These are phyloP conservation scores for Aspergillus sergii DNA, from an alignment of 2,329 filamentous ascomycete genomes.

Conservation along the genomic window DNA sequence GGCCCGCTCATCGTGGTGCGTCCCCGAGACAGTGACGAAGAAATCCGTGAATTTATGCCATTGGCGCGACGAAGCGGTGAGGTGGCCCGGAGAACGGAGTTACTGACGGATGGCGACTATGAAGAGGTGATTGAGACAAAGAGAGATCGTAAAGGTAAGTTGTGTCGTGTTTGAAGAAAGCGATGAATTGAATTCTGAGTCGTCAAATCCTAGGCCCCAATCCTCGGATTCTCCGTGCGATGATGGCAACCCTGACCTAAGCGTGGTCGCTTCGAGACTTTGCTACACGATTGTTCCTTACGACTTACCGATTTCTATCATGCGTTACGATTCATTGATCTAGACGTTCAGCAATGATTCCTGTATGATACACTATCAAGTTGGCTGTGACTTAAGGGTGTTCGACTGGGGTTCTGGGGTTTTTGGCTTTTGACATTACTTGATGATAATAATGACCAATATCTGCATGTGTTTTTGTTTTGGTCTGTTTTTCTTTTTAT, in stretches of 20 bases:
- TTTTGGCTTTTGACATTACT: background rate
- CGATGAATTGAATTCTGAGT: conserved; percentile 24
- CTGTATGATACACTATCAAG: conserved; percentile 9
- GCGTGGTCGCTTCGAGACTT: background rate
- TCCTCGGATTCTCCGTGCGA: conserved; percentile 66
- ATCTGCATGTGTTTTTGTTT: background rate
- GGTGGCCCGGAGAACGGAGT: conserved; percentile 34
- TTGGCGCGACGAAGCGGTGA: conserved; percentile 54
- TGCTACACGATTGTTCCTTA: background rate
- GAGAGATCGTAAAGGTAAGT: conserved; percentile 95
- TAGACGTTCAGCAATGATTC: background rate
- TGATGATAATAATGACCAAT: background rate
- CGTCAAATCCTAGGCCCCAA: conserved; percentile 57
- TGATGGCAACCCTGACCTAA: conserved; percentile 71
- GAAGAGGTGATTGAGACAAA: conserved; percentile 66
- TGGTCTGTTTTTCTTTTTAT: background rate
- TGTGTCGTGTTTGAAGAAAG: conserved; percentile 48
- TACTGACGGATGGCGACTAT: conserved; percentile 43
- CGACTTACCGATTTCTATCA: background rate
- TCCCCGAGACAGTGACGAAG: conserved; percentile 56
- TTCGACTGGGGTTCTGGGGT: background rate
- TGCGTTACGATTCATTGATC: conserved; percentile 7
- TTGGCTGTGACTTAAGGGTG: conserved; percentile 7
- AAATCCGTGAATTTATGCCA: conserved; percentile 72
- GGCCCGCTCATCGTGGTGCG: conserved; percentile 54